Evolutionary conservation across 176 grass and related monocot genomes (phyloP), one percentile per base, ranked within the genome.

Genomic region (Olyra latifolia): DNA sequence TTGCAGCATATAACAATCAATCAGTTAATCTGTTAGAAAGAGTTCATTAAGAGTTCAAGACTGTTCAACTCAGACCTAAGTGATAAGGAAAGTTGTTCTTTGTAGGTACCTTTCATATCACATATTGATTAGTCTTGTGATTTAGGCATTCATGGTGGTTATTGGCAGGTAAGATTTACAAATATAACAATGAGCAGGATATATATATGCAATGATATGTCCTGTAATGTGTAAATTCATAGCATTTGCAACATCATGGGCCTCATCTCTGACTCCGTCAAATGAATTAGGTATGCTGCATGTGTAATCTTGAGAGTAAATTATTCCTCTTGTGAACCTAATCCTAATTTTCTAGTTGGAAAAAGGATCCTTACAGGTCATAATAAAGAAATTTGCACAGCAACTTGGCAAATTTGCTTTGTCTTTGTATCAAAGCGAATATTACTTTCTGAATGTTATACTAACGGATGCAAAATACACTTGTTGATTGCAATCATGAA

Each of bases 271-370:
- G 62, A 85, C 38, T 16, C 46, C 40, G 87, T 81, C 68, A 80
- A 89, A 71, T 46, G 54, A 50, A 63, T 70, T 76, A 63, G 87
- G 77, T 64, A 35, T n/a, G 63, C 12, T 25, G 54, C 82, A 64
- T 76, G 55, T 54, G 62, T 89, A 75, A 67, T 76, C 53, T 25
- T 89, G 23, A 35, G 16, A 24, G 42, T 85, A 76, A 46, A 84
- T 62, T 85, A 80, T 49, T 70, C 32, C 14, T 43, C 6, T 55
- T 85, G 14, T 61, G 16, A 46, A 85, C 81, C 81, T 75, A 84
- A 80, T 53, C 69, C 41, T 78, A 20, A 1, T 69, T 20, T 2
- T 28, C 12, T 28, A 58, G 57, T 60, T 60, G 23, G 57, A 28
- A 58, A 47, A 83, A 46, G 54, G 15, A 39, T 22, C 43, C 38